These are phyloP conservation scores for Thelonectria discophora DNA, from an alignment of 2,329 filamentous ascomycete species.

Conservation along the genomic window DNA sequence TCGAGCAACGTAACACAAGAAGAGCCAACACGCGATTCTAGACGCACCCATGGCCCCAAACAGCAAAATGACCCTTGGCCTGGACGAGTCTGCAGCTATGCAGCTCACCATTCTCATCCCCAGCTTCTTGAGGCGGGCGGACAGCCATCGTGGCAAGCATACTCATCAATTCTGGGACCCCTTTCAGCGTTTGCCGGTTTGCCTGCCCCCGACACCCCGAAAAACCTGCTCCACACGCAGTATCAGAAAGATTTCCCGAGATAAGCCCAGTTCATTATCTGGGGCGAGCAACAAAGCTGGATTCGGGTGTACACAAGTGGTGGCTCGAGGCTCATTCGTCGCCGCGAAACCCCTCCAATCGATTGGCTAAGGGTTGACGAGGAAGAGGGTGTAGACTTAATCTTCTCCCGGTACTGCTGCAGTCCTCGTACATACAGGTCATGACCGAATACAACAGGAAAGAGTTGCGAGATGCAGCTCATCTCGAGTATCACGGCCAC, in stretches of 20 bases:
- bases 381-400: not conserved
- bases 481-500: not conserved
- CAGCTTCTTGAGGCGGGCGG: slow-evolving; percentile 7
- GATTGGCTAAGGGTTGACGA: not conserved
- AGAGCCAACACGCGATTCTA: slow-evolving; percentile 18
- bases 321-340: slow-evolving; percentile 1
- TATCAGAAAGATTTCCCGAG: not conserved
- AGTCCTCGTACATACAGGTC: not conserved
- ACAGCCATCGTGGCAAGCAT: not conserved
- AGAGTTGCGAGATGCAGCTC: not conserved
- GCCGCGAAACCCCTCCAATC: not conserved
- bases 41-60: slow-evolving; percentile 8
- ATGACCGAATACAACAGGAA: not conserved
- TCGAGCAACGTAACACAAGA: slow-evolving; percentile 21
- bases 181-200: slow-evolving; percentile 2
- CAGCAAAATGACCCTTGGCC: not conserved
- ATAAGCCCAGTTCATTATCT: not conserved
- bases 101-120: slow-evolving; percentile 14
- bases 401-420: not conserved
- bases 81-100: not conserved
- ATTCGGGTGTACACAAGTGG: not conserved
- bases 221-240: not conserved
- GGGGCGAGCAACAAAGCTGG: not conserved
- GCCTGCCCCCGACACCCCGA: slow-evolving; percentile 6
- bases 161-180: not conserved